A percentile compares a stretch with the other conserved stretches of the same genome.
phyloP scores from a whole-genome alignment of 2,329 filamentous ascomycete species.

The Hymenoscyphus scutula region DNA sequence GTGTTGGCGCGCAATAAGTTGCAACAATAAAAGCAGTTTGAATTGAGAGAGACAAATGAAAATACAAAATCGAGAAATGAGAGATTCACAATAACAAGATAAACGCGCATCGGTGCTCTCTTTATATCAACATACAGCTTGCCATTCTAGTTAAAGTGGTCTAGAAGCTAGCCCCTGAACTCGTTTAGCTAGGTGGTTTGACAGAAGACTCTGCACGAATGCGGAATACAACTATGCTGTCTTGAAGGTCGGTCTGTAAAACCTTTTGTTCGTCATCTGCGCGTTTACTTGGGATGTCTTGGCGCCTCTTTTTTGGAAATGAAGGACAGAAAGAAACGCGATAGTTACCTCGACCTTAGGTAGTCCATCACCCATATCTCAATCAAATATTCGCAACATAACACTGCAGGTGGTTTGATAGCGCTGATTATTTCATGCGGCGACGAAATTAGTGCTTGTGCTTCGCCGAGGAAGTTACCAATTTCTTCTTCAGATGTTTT shows the following conservation, averaged over 20 bases:
- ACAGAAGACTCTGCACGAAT: constrained; percentile 27
- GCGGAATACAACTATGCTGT: constrained; percentile 22
- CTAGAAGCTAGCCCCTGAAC: constrained; percentile 19
- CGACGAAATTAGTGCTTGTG: constrained; percentile 33
- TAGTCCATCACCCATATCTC: not conserved
- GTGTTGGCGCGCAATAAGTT: not conserved
- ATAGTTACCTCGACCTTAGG: not conserved
- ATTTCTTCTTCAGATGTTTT: constrained; percentile 90
- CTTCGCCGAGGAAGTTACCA: constrained; percentile 55
- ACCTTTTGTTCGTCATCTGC: constrained; percentile 33
- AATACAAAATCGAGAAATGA: not conserved
- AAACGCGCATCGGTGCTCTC: constrained; percentile 35
- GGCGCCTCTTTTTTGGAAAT: not conserved
- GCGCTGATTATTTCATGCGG: constrained; percentile 12
- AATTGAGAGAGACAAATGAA: not conserved
- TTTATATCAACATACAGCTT: constrained; percentile 33
- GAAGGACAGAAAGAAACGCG: not conserved
- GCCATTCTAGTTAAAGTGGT: not conserved
- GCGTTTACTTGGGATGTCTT: constrained; percentile 10
- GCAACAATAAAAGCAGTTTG: not conserved
- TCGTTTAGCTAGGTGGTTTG: constrained; percentile 18
- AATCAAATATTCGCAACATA: not conserved
- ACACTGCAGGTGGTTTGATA: not conserved
- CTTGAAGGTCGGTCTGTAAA: constrained; percentile 19
- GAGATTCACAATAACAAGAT: not conserved